phyloP scores from a whole-genome alignment of 1,284 basidiomycete species.

The Schizophyllum amplum region DNA sequence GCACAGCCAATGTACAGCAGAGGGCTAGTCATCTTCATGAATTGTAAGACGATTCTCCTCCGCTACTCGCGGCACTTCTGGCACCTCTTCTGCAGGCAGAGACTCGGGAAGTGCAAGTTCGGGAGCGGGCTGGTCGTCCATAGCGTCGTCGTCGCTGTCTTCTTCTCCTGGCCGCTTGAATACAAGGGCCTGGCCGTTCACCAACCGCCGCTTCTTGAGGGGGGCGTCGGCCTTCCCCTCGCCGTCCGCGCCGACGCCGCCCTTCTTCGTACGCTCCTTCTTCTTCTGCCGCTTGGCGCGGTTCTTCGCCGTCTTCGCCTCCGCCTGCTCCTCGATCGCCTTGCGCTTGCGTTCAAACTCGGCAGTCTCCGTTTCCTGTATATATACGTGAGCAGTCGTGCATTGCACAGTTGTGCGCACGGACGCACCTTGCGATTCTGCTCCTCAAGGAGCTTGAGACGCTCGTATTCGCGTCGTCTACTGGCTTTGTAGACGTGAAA shows the following conservation, averaged over 20 bases:
- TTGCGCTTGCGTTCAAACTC: conserved; percentile 65
- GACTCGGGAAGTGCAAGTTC: neutral
- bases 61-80: neutral
- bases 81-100: neutral
- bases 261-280: conserved; percentile 55
- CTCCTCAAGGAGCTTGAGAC: conserved; percentile 88
- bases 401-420: neutral
- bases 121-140: neutral
- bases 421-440: conserved; percentile 61
- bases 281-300: conserved; percentile 86
- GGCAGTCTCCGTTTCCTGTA: conserved; percentile 53
- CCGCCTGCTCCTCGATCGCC: conserved; percentile 56
- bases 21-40: neutral
- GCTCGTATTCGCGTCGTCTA: conserved; percentile 89
- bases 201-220: conserved; percentile 39
- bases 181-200: conserved; percentile 52
- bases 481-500: conserved; percentile 99
- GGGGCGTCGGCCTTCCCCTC: conserved; percentile 22
- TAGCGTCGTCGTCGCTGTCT: conserved; percentile 31
- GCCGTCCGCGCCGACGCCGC: conserved; percentile 14
- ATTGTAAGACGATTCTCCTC: neutral
- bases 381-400: neutral
- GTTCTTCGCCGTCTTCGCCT: conserved; percentile 90
- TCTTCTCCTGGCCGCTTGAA: conserved; percentile 50
- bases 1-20: no score